Evolutionary conservation across 768 basidiomycete genomes (phyloP), one percentile per base, ranked within the genome.

Genomic region (Rhodotorula kratochvilovae): DNA sequence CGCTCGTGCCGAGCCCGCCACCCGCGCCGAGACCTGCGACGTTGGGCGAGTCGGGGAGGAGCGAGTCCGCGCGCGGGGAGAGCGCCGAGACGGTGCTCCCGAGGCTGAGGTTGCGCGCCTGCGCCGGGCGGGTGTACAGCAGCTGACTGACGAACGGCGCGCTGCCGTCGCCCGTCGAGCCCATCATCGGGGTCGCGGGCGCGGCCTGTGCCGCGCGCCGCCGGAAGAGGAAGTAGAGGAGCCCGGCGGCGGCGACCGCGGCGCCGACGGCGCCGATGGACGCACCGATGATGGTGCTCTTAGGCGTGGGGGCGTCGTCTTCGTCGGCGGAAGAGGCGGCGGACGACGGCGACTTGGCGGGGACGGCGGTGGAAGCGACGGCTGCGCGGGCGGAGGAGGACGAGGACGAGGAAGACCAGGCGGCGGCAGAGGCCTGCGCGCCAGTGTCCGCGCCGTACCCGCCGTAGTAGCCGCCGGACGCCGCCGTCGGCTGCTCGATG

Each of bases 81-180:
- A 67, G 19, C 17, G 63, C 42, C 19, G 64, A 59, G 29, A 70
- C 39, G 17, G 73, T 74, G 16, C 58, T 61, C 5, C 77, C 77
- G 27, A 78, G 70, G 35, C 70, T 73, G 21, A 78, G 36, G 29
- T 56, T 64, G 43, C 77, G 29, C 31, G 35, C 21, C 33, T 68
- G 67, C 11, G 57, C 64, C 35, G 70, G 71, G 8, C 76, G 67
- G 1, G 77, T 78, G 61, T 73, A 78, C 46, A 75, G 53, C 39
- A 78, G 46, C 48, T 67, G 65, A 8, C 66, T 68, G 3, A 78
- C 77, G 35, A 70, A 55, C 12, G 68, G 73, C 5, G 66, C 53
- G 3, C n/a, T 12, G 5, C 12, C 23, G n/a, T 42, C 58, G 5
- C 42, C 42, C n/a, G n/a, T 25, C 53, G 29, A 25, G 36, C 39